Conservation (phyloP, 208 protist species). For the Leishmania amazonensis region DNA sequence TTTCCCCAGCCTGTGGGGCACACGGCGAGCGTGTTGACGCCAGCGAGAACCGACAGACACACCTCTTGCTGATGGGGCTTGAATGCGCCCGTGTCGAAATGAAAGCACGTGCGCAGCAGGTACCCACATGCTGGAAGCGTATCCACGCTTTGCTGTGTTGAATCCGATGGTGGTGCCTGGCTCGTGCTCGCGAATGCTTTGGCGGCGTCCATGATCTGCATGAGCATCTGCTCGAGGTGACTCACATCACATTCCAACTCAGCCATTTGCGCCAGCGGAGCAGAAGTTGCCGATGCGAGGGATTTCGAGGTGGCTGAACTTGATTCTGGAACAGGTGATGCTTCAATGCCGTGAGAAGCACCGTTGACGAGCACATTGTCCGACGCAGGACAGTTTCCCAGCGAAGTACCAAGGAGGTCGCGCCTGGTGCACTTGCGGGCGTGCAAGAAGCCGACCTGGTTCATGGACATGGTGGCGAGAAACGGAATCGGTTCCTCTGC, state of each 20-base stretch:
- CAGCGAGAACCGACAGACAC: constrained; percentile 62
- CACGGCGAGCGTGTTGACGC: constrained; percentile 86
- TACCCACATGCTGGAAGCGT: constrained; percentile 57
- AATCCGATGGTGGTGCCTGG: too few species aligned
- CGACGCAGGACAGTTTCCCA: too few species aligned
- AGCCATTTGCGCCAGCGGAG: background rate
- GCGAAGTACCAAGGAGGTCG: background rate
- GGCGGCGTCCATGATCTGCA: constrained; percentile 21
- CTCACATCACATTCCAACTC: constrained; percentile 7
- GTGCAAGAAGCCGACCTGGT: constrained; percentile 18
- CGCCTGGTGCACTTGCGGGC: background rate
- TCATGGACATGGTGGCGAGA: constrained; percentile 42
- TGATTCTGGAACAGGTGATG: background rate
- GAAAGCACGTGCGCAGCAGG: constrained; percentile 61
- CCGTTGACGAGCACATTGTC: background rate
- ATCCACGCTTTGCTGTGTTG: background rate
- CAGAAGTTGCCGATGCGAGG: background rate
- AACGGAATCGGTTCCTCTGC: constrained; percentile 41
- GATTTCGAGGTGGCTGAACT: background rate
- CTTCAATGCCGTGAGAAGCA: background rate
- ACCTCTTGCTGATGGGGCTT: constrained; percentile 81
- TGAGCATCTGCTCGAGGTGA: constrained; percentile 21
- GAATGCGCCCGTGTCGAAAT: constrained; percentile 64
- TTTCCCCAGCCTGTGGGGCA: constrained; percentile 97
- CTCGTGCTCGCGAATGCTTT: background rate